Percentiles rank a stretch among this genome's conserved stretches.
phyloP scores from a whole-genome alignment of 257 asterid genomes.

The Fraxinus quadrangulata region DNA sequence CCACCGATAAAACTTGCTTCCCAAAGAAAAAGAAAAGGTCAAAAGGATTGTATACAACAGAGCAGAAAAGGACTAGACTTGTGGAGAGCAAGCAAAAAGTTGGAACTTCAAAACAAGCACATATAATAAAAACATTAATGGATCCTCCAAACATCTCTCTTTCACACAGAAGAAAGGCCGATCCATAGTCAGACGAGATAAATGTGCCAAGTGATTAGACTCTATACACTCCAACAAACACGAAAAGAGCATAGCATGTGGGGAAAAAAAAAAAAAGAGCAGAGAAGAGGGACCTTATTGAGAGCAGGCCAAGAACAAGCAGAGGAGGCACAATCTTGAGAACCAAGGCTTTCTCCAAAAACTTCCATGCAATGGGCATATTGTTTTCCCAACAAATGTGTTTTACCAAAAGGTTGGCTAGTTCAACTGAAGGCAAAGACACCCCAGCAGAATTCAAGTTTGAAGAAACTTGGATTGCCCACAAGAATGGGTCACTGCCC shows the following conservation, averaged over 20 bases:
- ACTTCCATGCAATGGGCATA: slow-evolving; percentile 88
- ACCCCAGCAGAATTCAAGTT: slow-evolving; percentile 65
- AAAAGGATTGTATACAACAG: background rate
- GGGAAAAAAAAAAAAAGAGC: background rate
- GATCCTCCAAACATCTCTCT: too few species aligned
- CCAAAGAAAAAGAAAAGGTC: background rate
- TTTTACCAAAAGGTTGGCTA: slow-evolving; percentile 69
- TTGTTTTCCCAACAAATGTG: slow-evolving; percentile 94
- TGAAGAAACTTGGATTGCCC: slow-evolving; percentile 85
- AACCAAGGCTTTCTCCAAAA: slow-evolving; percentile 73
- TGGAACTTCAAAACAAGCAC: too few species aligned
- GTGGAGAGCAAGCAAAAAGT: background rate
- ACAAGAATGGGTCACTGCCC: slow-evolving; percentile 68
- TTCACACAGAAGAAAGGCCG: too few species aligned
- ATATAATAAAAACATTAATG: too few species aligned
- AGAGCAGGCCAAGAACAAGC: slow-evolving; percentile 76
- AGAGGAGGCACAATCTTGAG: slow-evolving; percentile 81
- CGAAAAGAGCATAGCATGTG: background rate
- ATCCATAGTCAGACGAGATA: background rate
- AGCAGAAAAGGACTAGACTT: background rate
- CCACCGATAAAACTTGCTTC: slow-evolving; percentile 6
- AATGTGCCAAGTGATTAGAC: background rate
- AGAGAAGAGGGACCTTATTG: slow-evolving; percentile 56
- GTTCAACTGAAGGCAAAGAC: slow-evolving; percentile 65
- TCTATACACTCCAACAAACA: background rate